Conservation (phyloP, 768 basidiomycete genomes). For the Lepiota subincarnata region DNA sequence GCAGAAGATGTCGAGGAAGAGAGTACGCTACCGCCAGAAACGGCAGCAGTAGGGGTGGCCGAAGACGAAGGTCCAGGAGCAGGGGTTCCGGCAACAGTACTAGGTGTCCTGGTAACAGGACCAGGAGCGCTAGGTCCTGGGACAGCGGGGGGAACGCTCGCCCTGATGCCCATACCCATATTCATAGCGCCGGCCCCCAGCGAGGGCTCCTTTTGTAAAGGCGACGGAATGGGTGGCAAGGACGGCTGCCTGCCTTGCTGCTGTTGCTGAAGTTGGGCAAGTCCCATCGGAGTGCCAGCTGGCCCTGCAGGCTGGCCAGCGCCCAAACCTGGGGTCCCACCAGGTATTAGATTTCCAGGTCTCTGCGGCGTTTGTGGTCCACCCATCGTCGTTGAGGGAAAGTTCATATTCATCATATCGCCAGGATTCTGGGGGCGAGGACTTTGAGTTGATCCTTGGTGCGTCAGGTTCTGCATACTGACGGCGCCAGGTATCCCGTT, state of each 20-base stretch:
- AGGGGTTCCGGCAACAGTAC: neutral
- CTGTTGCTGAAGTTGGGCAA: constrained; percentile 10
- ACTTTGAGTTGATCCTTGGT: neutral
- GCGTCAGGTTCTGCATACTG: neutral
- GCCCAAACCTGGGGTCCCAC: constrained; percentile 10
- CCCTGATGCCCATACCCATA: constrained; percentile 14
- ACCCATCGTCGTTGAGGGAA: neutral
- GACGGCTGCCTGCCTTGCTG: constrained; percentile 10
- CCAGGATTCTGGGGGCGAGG: constrained; percentile 3
- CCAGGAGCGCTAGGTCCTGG: constrained; percentile 6
- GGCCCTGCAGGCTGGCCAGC: neutral
- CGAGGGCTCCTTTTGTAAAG: neutral
- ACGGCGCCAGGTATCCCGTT: constrained; percentile 5
- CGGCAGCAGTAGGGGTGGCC: neutral
- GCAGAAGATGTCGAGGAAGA: neutral
- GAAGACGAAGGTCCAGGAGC: constrained; percentile 2
- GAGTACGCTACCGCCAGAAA: constrained; percentile 5
- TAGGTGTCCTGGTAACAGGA: neutral
- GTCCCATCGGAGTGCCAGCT: neutral
- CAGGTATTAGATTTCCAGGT: constrained; percentile 8
- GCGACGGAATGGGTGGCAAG: constrained; percentile 9
- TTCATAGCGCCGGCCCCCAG: constrained; percentile 7
- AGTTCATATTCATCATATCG: constrained; percentile 1
- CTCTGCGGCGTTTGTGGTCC: constrained; percentile 9
- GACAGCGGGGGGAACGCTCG: constrained; percentile 6